phyloP scores from a whole-genome alignment of 441 rosid species.

The Populus trichocarpa region DNA sequence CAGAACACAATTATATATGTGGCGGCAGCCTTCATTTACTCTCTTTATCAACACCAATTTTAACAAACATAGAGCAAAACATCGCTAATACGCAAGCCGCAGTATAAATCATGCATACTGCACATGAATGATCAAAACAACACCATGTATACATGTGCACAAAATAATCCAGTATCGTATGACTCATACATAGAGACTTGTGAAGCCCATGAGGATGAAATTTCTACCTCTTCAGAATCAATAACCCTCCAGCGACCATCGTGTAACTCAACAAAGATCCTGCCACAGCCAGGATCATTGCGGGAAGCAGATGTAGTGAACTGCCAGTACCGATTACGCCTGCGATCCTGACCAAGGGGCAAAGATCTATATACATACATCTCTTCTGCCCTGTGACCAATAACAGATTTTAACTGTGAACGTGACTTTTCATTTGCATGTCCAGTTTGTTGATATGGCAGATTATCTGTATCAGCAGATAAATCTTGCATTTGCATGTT shows the following conservation, averaged over 20 bases:
- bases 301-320: slow-evolving; percentile 63
- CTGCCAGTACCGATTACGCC: slow-evolving; percentile 84
- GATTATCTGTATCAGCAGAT: slow-evolving; percentile 45
- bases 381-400: slow-evolving; percentile 83
- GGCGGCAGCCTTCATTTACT: neutral
- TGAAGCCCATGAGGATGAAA: neutral
- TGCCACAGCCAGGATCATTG: slow-evolving; percentile 81
- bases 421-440: slow-evolving; percentile 65
- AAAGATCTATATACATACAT: slow-evolving; percentile 35
- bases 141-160: neutral
- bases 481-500: slow-evolving; percentile 58
- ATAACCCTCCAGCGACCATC: slow-evolving; percentile 81
- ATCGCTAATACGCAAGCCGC: neutral
- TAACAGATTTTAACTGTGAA: slow-evolving; percentile 63
- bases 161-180: neutral
- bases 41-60: slow-evolving; percentile 7
- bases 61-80: neutral
- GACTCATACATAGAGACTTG: neutral
- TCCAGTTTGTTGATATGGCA: slow-evolving; percentile 51
- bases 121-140: neutral
- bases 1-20: neutral
- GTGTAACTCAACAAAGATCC: slow-evolving; percentile 71
- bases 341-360: slow-evolving; percentile 65
- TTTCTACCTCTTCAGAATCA: slow-evolving; percentile 64
- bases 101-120: neutral